Base-by-base conservation (phyloP, 805 yeast genomes). In the Debaryomyces tyrocola region DNA sequence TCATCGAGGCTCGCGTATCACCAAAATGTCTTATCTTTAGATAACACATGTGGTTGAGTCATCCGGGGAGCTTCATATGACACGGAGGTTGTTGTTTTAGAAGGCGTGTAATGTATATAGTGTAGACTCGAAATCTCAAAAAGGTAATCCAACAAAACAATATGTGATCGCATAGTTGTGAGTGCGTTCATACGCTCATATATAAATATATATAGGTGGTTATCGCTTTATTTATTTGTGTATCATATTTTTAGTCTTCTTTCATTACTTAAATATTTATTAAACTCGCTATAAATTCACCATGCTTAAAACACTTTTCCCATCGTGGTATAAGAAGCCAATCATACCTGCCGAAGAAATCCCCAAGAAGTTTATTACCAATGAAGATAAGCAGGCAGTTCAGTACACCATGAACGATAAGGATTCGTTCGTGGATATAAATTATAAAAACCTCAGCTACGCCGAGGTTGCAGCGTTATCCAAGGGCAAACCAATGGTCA, bases 381-480 rank as follows among this genome's bases (percentile, higher is more conserved):
- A 62, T 20, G 52, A 61, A 39, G 63, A 60, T 20, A 53, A 60
- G 43, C 60, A 58, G 46, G 45, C 29, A 17, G 42, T 39, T 21
- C 33, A 27, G 17, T 29, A 24, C 29, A 39, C 73, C 9, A 69
- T 72, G 75, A 59, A 58, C 29, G 64, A 62, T 38, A 56, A 63
- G 33, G 71, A 66, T 24, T 67, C 57, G 37, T 62, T 71, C 44
- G 66, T 73, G 18, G 74, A 69, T 37, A 69, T 73, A 45, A 60
- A 62, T 43, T 57, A 52, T 51, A 63, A 63, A 37, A 62, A 64
- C 43, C 59, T 73, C 49, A 62, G 72, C n/a, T 73, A 72, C 47
- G 78, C 78, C n/a, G 77, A 73, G 52, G 78, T 63, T 24, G 75
- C 77, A 4, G 54, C 62, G 18, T 47, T 68, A 53, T 57, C 64